Conservation (phyloP, 352 stramenopile genomes). For the Blastocystis sp. region DNA sequence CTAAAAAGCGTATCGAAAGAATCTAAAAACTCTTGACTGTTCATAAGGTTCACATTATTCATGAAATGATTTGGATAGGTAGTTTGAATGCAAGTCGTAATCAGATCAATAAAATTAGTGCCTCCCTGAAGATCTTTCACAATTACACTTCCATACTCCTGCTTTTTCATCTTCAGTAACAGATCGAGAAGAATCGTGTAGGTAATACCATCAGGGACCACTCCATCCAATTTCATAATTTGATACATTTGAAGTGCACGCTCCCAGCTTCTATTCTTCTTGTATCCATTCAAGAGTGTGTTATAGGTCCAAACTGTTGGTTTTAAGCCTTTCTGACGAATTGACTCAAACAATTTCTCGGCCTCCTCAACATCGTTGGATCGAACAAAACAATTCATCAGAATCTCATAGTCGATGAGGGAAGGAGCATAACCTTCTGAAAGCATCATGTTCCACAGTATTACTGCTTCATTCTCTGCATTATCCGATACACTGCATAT, state of each 20-base stretch:
- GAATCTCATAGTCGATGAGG: conserved; percentile 26
- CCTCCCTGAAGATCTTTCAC: conserved; percentile 30
- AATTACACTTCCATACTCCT: conserved; percentile 13
- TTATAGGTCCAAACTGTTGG: conserved; percentile 61
- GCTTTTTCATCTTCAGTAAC: conserved; percentile 22
- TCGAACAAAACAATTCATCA: conserved; percentile 43
- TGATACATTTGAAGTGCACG: conserved; percentile 60
- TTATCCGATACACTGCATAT: conserved; percentile 12
- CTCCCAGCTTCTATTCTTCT: conserved; percentile 35
- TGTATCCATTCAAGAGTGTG: conserved; percentile 29
- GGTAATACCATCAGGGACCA: conserved; percentile 25
- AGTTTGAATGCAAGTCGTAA: neutral
- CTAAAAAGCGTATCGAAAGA: neutral
- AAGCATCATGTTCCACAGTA: conserved; percentile 34
- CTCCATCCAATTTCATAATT: conserved; percentile 46
- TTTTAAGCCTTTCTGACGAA: conserved; percentile 19
- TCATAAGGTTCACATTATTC: neutral
- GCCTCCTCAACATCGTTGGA: conserved; percentile 8
- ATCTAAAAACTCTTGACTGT: conserved; percentile 6
- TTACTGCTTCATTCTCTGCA: neutral
- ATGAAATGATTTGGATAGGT: neutral
- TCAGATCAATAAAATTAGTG: neutral
- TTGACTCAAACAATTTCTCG: conserved; percentile 48
- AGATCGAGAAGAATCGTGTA: conserved; percentile 44
- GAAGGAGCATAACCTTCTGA: conserved; percentile 15